Base-by-base conservation (phyloP, 2,329 filamentous ascomycete species). In the Pseudomassariella vexata region DNA sequence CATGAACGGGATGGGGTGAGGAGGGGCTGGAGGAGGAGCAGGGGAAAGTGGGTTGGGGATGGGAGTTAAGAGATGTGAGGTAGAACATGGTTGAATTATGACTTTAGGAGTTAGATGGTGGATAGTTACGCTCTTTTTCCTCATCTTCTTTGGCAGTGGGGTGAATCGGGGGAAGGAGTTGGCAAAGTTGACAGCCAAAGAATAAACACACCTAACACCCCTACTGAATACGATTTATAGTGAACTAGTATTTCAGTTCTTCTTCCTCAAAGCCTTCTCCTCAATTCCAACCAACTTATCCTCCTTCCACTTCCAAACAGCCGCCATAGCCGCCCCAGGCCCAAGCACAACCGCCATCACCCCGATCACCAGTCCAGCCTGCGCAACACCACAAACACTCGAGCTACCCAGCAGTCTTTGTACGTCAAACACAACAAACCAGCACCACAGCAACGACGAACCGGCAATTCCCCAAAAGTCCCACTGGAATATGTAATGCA, bases 401-500 rank as follows among this genome's bases (percentile, higher is more conserved):
- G 18, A 17, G 28, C 23, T n/a, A 8, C 19, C 8, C 4, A 48
- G 32, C n/a, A 49, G 28, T 11, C 50, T 45, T 17, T 46, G 30
- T 7, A 40, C 36, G 23, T 53, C 50, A 16, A 35, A 44, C 3
- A 45, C 40, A 9, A 37, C 36, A 5, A 53, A 19, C 45, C 45
- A 50, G 22, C 38, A 39, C 48, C 48, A 53, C 12, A 49, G 28
- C 3, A 52, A 40, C 31, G 47, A 36, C 3, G 48, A 35, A 20
- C 31, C 25, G 34, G 39, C 48, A 25, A 46, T 45, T 21, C 47
- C 45, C 37, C 41, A 47, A 39, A 41, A 44, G 35, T 54, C 50
- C 19, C 45, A 19, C 39, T 52, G 48, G 43, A 53, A 52, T 40
- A 52, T 49, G 12, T 49, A 54, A 30, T 54, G 49, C 30, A 53